Base-by-base conservation (phyloP, 306 rosid species). In the Nissolia schottii region DNA sequence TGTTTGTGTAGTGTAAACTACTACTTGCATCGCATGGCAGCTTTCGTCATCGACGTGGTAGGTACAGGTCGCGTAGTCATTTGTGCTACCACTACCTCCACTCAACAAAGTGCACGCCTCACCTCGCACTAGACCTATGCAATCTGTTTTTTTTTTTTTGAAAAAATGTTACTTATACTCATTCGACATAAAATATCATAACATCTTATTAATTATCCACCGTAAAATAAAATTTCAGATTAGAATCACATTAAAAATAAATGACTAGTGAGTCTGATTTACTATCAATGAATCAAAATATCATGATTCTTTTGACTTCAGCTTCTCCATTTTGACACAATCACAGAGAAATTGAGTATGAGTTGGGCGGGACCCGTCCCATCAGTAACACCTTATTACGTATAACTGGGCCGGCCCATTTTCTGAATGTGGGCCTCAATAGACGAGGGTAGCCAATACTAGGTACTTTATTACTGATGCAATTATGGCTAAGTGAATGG, bases 31-130 rank as follows among this genome's bases (percentile, higher is more conserved):
- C 5, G 7, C 32, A 13, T 32, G 23, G 5, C 56, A 12, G 22
- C 59, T 67, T 50, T 50, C 61, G 49, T 67, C 61, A 32, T 67
- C 22, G n/a, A 20, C 62, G 49, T 68, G 73, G 72, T 62, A 48
- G 6, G 53, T 27, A 3, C 10, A 25, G 22, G 64, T 29, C 23
- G 25, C 74, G 51, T 69, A 53, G 25, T 50, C 34, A 49, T 48
- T 68, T 31, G 3, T 68, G 32, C 19, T 43, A 67, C 48, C 35
- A 49, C 60, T 1, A 10, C 18, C 60, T 49, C 31, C 7, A 49
- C 60, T 49, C 31, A 9, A 49, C 32, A 67, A n/a, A 49, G 1
- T 13, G 49, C 61, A 50, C 45, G n/a, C 22, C 18, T 45, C 28
- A 24, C n/a, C 45, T 38, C 40, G 9, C 50, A 13, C 15, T 13